Evolutionary conservation across 352 stramenopile species (phyloP).

Genomic region (Albugo candida): DNA sequence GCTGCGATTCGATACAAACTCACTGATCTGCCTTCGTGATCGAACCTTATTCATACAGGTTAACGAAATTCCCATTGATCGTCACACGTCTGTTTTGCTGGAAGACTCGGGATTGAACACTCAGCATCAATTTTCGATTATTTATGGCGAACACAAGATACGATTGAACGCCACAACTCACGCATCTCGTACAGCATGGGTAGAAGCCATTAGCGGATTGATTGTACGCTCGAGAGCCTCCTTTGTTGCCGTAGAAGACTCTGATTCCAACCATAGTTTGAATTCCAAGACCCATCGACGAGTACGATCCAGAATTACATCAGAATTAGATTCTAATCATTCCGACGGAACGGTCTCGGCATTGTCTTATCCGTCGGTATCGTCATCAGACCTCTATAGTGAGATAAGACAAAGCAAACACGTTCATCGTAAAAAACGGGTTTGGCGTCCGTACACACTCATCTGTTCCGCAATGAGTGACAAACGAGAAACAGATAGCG

Average conservation of each 20-base stretch:
- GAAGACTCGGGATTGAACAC: slow-evolving; percentile 39
- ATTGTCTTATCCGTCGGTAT: no score
- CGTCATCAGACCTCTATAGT: no score
- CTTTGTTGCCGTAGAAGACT: slow-evolving; percentile 56
- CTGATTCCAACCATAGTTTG: slow-evolving; percentile 10
- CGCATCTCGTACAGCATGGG: slow-evolving; percentile 31
- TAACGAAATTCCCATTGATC: slow-evolving; percentile 43
- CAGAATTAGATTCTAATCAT: slow-evolving; percentile 17
- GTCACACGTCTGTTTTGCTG: slow-evolving; percentile 43
- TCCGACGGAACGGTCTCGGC: no score
- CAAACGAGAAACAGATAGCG: slow-evolving; percentile 20
- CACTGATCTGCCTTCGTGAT: slow-evolving; percentile 58
- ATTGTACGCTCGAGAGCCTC: slow-evolving; percentile 59
- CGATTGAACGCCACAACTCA: slow-evolving; percentile 52
- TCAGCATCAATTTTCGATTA: slow-evolving; percentile 69
- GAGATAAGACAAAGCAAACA: no score
- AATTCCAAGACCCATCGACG: slow-evolving; percentile 15
- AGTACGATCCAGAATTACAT: slow-evolving; percentile 27
- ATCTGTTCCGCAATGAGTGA: slow-evolving; percentile 57
- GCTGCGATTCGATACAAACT: slow-evolving; percentile 40
- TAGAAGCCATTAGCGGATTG: slow-evolving; percentile 58
- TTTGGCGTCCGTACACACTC: slow-evolving; percentile 61
- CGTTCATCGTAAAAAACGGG: not conserved
- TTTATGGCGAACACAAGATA: slow-evolving; percentile 42
- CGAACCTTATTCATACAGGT: slow-evolving; percentile 46